Evolutionary conservation across 129 eudicot genomes (phyloP), one percentile per base, ranked within the genome.

Genomic region (Rutidosis leptorrhynchoides): DNA sequence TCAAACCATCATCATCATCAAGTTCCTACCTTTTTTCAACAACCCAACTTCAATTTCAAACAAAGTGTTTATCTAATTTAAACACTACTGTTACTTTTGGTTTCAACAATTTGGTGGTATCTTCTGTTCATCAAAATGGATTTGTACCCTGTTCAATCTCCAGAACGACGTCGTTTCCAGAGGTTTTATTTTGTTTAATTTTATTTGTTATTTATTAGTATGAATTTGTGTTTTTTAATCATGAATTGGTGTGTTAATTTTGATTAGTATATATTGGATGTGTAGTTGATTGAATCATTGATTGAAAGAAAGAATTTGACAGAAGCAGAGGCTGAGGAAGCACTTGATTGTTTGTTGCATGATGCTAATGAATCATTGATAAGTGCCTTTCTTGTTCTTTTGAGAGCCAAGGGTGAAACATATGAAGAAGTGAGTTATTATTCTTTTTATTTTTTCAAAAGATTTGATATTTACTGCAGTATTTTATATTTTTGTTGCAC

Each of bases 351-450:
- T 68, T 62, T 86, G 42, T 62, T 86, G 7, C 73, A 72, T 70
- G 93, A 80, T 66, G 82, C 85, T 1, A 75, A 83, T 65, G 93
- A 83, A 70, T 78, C 85, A 6, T 27, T 86, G 77, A 83, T 86
- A 45, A 86, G 93, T 72, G 93, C 93, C 3, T 86, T 86, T 80
- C 86, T 86, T 71, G 93, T 86, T 30, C 76, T 83, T 8, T 78
- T 86, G 74, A 77, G 93, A 80, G 85, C 88, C 64, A 86, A 86
- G 75, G 93, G 93, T 24, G 93, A 83, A 81, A 86, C 93, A 42
- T 86, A 77, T 72, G 93, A 86, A 80, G 93, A 86, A 69, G 93
- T 86, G 78, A 62, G 79, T 68, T n/a, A 7, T 57, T 2, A 42
- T 26, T 3, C n/a, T 26, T 16, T 29, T 58, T 16, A n/a, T 14